Evolutionary conservation across 345 rosid genomes (phyloP).

Genomic region (sweet orange (Citrus sinensis)): DVS_A1.0 CM039165.1:13043501-13044000

Average conservation of each 20-base stretch:
- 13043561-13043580: too few species aligned
- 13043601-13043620: not conserved
- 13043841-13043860: too few species aligned
- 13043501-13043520: too few species aligned
- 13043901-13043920: not conserved
- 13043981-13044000: not conserved
- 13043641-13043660: not conserved
- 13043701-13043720: not conserved
- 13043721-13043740: not conserved
- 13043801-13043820: not conserved
- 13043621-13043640: not conserved
- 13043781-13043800: not conserved
- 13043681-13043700: not conserved
- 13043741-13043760: not conserved
- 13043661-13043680: not conserved
- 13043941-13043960: too few species aligned
- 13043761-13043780: not conserved
- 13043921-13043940: too few species aligned
- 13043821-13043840: not conserved
- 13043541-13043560: too few species aligned
- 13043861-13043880: not conserved
- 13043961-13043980: too few species aligned
- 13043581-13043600: not conserved
- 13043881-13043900: not conserved
- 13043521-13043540: too few species aligned